A percentile compares a stretch with the other conserved stretches of the same genome.
Conservation (phyloP, 306 rosid genomes). For the Prunus mongolica region DNA sequence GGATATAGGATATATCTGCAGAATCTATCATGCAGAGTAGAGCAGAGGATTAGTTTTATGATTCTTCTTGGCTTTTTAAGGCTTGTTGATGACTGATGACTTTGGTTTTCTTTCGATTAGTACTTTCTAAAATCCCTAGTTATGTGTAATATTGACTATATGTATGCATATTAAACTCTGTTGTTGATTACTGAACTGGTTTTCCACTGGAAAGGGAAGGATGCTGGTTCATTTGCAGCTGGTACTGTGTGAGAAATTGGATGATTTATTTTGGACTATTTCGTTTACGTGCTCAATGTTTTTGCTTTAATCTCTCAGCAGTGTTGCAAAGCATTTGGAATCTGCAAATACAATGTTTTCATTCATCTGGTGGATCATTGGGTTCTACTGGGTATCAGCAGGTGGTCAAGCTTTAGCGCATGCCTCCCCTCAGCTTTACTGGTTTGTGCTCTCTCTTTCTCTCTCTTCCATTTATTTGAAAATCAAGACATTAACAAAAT, state of each 20-base stretch:
- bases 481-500: slow-evolving; percentile 5
- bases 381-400: slow-evolving; percentile 97
- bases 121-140: not conserved
- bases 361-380: slow-evolving; percentile 97
- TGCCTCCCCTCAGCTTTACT: slow-evolving; percentile 80
- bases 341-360: slow-evolving; percentile 97
- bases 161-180: not conserved
- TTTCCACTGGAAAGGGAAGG: not conserved
- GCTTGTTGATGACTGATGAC: not conserved
- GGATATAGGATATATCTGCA: not conserved
- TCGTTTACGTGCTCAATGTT: not conserved
- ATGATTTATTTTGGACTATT: not conserved
- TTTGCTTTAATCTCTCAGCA: slow-evolving; percentile 25
- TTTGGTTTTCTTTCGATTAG: not conserved
- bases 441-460: slow-evolving; percentile 46
- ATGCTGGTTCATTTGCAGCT: not conserved
- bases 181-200: not conserved
- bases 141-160: not conserved
- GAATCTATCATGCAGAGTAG: not conserved
- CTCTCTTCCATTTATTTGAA: slow-evolving; percentile 2
- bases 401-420: slow-evolving; percentile 70
- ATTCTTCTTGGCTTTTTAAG: not conserved
- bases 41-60: not conserved
- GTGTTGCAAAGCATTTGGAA: slow-evolving; percentile 86
- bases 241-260: not conserved